These are phyloP conservation scores for Avena insularis DNA, from an alignment of 176 grass and related monocot genomes.

Conservation along the genomic window DNA sequence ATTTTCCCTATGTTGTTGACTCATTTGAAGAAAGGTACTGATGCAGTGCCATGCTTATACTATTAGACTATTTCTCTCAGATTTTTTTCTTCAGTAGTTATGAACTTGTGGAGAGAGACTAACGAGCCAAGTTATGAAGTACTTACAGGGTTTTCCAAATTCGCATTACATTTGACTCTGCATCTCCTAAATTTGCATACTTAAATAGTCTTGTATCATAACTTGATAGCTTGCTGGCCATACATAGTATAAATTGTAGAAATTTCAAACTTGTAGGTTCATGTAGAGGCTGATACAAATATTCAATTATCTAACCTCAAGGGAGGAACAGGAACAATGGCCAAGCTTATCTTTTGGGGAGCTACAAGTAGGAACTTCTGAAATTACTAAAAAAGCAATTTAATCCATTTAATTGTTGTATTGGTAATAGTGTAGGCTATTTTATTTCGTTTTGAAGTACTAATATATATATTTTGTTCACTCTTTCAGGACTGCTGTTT, in stretches of 20 bases:
- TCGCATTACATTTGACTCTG: not conserved
- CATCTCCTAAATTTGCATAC: slow-evolving; percentile 14
- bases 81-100: slow-evolving; percentile 14
- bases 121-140: not conserved
- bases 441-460: slow-evolving; percentile 27
- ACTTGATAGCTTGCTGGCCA: slow-evolving; percentile 23
- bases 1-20: slow-evolving; percentile 88
- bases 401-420: not conserved
- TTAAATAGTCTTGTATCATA: not conserved
- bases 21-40: slow-evolving; percentile 94
- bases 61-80: slow-evolving; percentile 21
- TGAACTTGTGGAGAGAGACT: slow-evolving; percentile 25
- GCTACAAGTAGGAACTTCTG: slow-evolving; percentile 4
- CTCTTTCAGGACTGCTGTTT: slow-evolving; percentile 63
- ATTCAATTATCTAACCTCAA: not conserved
- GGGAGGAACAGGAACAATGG: not conserved
- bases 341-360: not conserved
- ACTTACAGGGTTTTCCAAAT: not conserved
- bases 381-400: slow-evolving; percentile 10
- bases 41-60: slow-evolving; percentile 3
- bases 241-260: slow-evolving; percentile 8
- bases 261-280: slow-evolving; percentile 16
- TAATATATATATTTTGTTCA: slow-evolving; percentile 17
- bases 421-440: not conserved
- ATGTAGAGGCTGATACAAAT: not conserved